These are phyloP conservation scores for Noccaea caerulescens DNA, from an alignment of 345 rosid species.

Conservation along the genomic window DNA sequence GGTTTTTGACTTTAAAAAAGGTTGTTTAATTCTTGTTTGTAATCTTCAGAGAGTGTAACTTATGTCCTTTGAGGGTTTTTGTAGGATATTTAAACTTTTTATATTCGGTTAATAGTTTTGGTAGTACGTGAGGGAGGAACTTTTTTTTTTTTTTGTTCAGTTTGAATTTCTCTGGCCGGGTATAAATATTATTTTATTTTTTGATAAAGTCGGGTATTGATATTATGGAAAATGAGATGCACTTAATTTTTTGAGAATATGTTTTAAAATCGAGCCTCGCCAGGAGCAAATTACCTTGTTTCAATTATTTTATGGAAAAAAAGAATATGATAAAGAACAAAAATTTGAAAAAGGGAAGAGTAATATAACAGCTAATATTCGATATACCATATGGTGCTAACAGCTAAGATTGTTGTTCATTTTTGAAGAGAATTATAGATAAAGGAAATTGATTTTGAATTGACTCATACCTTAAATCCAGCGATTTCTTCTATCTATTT, in stretches of 20 bases:
- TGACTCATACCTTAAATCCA: slow-evolving; percentile 2
- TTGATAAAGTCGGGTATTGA: too few species aligned
- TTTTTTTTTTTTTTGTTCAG: neutral
- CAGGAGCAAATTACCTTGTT: too few species aligned
- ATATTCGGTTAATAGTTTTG: neutral
- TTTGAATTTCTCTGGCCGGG: slow-evolving; percentile 15
- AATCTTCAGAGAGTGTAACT: slow-evolving; percentile 19
- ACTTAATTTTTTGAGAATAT: neutral
- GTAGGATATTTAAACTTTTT: neutral
- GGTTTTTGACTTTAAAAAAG: neutral
- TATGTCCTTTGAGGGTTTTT: slow-evolving; percentile 11
- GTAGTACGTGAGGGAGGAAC: neutral
- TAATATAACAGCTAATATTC: slow-evolving; percentile 39
- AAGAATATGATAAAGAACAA: too few species aligned
- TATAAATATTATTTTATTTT: too few species aligned
- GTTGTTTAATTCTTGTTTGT: slow-evolving; percentile 1
- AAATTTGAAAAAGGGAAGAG: neutral
- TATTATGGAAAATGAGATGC: slow-evolving; percentile 6
- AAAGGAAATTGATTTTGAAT: slow-evolving; percentile 1
- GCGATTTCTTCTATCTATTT: neutral
- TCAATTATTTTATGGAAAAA: too few species aligned
- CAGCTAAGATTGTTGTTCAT: slow-evolving; percentile 32
- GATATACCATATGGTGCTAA: slow-evolving; percentile 29
- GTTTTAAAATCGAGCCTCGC: neutral
- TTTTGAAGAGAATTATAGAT: neutral